Base-by-base conservation (phyloP, 139 green algal genomes). In the Chlamydomonas applanata region DNA sequence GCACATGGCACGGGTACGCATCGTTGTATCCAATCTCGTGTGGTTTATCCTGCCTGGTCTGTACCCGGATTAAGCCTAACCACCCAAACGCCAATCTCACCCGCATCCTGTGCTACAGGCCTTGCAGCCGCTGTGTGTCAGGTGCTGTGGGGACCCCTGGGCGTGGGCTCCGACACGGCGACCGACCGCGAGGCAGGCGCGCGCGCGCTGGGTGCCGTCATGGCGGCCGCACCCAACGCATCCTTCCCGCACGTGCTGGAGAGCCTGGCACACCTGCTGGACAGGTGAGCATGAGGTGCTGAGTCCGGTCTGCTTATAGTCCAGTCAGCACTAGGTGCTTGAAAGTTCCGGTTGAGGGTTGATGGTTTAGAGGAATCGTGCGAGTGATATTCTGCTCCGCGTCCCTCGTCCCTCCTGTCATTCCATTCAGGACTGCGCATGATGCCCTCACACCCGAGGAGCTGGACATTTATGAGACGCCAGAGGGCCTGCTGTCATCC, bases 381-480 rank as follows among this genome's bases (percentile, higher is more conserved):
- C n/a, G n/a, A n/a, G n/a, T n/a, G n/a, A n/a, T n/a, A n/a, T n/a
- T n/a, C n/a, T n/a, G n/a, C n/a, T n/a, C n/a, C n/a, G n/a, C n/a
- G n/a, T n/a, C n/a, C n/a, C n/a, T n/a, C n/a, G n/a, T n/a, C n/a
- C n/a, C n/a, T n/a, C n/a, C n/a, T n/a, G n/a, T n/a, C 29, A 22
- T 25, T 25, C 16, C 22, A 11, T 30, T 60, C 71, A 33, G 53
- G 27, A 35, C 56, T 4, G 82, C 83, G 45, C 88, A 92, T 67
- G 85, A 93, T 69, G 69, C 73, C 19, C 81, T 95, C 9, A 86
- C 72, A 1, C 5, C 24, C 3, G 70, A 82, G 70, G 61, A 54
- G 5, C 53, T 57, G 40, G 77, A 77, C 0, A 76, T 93, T 68
- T 95, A 69, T 60, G 73, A 80, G 16, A 96, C 91, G 1, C 85